These are phyloP conservation scores for Termitomyces titanicus DNA, from an alignment of 768 basidiomycete genomes.

Conservation along the genomic window DNA sequence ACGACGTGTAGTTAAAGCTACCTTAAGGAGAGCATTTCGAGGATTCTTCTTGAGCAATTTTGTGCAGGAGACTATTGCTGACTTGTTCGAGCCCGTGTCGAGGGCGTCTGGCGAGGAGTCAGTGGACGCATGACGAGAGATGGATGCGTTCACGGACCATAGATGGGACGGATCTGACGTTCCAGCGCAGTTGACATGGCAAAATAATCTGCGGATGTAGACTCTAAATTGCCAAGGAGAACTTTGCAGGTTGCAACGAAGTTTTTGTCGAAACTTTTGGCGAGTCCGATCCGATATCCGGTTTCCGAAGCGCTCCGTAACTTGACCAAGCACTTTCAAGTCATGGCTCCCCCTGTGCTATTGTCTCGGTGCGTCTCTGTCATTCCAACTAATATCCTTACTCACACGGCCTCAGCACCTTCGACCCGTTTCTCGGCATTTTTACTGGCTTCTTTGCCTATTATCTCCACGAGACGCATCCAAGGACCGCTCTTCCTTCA, in stretches of 20 bases:
- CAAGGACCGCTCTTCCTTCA: conserved; percentile 58
- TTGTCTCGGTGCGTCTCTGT: conserved; percentile 43
- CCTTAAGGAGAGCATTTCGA: conserved; percentile 70
- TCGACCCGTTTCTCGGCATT: conserved; percentile 73
- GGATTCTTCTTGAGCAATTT: conserved; percentile 87
- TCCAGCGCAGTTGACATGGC: conserved; percentile 63
- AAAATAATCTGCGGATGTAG: not conserved
- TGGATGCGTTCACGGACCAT: conserved; percentile 46
- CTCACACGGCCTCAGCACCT: conserved; percentile 34
- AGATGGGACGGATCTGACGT: conserved; percentile 82
- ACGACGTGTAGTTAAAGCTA: conserved; percentile 18
- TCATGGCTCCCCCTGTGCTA: conserved; percentile 47
- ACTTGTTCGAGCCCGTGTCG: conserved; percentile 84
- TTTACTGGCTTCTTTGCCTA: conserved; percentile 79
- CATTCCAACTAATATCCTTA: not conserved
- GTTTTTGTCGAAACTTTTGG: conserved; percentile 7
- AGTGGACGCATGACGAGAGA: not conserved
- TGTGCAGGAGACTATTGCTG: conserved; percentile 80
- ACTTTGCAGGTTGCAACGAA: no score
- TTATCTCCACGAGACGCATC: conserved; percentile 77
- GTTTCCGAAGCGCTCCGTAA: conserved; percentile 11
- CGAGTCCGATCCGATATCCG: conserved; percentile 8
- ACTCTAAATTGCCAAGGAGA: not conserved
- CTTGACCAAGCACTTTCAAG: not conserved
- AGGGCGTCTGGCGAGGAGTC: conserved; percentile 58